phyloP scores from a whole-genome alignment of 2,329 filamentous ascomycete genomes.

The Alternaria atra region DNA sequence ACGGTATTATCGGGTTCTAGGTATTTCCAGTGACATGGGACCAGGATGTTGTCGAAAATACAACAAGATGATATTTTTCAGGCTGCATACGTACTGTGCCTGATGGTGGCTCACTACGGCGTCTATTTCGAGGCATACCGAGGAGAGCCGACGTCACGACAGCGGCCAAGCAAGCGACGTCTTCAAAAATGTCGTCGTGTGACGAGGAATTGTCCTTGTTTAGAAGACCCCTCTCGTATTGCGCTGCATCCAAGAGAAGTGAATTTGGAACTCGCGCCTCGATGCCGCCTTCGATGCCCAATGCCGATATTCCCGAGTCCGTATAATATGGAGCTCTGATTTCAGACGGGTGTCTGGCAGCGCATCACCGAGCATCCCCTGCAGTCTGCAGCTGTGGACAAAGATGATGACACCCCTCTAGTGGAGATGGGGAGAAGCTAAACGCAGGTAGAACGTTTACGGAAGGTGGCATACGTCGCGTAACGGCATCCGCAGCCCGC shows the following conservation, averaged over 20 bases:
- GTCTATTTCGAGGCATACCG: background rate
- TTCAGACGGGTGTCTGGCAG: constrained; percentile 9
- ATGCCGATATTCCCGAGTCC: constrained; percentile 11
- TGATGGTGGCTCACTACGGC: background rate
- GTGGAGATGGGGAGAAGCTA: background rate
- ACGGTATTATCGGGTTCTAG: background rate
- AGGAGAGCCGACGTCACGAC: constrained; percentile 12
- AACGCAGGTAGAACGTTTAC: constrained; percentile 2
- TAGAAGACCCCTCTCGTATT: constrained; percentile 5
- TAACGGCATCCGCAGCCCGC: constrained; percentile 6
- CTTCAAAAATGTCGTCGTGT: constrained; percentile 3
- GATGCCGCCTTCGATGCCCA: constrained; percentile 13
- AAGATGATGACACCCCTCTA: constrained; percentile 1
- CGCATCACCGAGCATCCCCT: constrained; percentile 2
- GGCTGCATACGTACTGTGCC: background rate
- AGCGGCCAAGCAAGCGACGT: constrained; percentile 17
- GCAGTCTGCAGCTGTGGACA: constrained; percentile 7
- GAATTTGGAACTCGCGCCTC: constrained; percentile 11
- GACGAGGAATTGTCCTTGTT: background rate
- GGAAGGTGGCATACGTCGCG: constrained; percentile 13
- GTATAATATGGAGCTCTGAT: background rate
- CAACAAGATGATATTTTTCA: background rate
- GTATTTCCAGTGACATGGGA: background rate
- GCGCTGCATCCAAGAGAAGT: constrained; percentile 5
- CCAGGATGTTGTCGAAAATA: background rate